Evolutionary conservation across 129 eudicot genomes (phyloP), one percentile per base, ranked within the genome.

Genomic region (Centaurea solstitialis): DNA sequence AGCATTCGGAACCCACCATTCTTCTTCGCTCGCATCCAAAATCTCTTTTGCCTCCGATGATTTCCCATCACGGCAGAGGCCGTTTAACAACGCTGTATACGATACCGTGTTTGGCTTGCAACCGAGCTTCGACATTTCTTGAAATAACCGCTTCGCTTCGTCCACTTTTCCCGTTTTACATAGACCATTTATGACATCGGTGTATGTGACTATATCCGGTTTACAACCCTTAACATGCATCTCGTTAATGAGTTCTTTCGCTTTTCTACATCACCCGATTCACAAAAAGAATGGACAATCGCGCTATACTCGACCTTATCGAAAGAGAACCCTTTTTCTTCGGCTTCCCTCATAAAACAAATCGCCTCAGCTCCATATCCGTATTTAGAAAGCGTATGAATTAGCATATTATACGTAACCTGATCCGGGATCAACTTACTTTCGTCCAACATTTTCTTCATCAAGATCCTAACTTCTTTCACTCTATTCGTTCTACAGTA

Each of bases 171-270:
- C 96, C 5, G 83, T 69, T 15, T 61, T 82, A 82, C 98, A 94
- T 70, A 90, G 84, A 71, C 98, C 97, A 37, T 92, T 80, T 26
- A 94, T 53, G 23, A 94, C 88, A 68, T 92, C 83, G 10, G 97
- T 94, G 64, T 94, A 94, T 4, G 98, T 94, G 69, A 92, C 94
- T 0, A 94, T 93, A 89, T 94, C 98, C 3, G 98, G 97, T 20
- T 6, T 79, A 88, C 97, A 92, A 40, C 89, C 88, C 68, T 89
- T 92, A 6, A 35, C 62, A 68, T 81, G 62, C 98, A 94, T 94
- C 70, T 92, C 91, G 47, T 81, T 62, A 6, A 94, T 87, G 80
- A 94, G 87, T 70, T 89, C 96, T 80, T 87, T 86, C 40, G 91
- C 98, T 69, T 72, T 85, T 89, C 93, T 23, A 90, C 57, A n/a